These are phyloP conservation scores for Seminavis robusta DNA, from an alignment of 108 stramenopile genomes.

Conservation along the genomic window DNA sequence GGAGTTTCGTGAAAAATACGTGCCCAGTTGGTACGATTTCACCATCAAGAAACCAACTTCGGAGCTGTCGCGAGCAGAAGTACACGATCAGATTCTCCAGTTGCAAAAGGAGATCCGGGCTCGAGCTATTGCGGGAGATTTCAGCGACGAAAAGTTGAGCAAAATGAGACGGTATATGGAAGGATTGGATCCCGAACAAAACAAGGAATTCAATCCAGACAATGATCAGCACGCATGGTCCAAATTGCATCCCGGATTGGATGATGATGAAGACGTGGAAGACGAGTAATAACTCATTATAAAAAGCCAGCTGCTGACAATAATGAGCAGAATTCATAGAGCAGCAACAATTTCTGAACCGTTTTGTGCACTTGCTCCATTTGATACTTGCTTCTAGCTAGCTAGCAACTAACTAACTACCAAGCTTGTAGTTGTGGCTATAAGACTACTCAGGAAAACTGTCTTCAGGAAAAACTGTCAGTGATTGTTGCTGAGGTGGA, in stretches of 20 bases:
- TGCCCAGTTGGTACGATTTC: constrained; percentile 82
- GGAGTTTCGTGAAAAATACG: constrained; percentile 66
- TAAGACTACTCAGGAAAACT: too few relatives aligned
- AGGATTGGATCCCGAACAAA: constrained; percentile 13
- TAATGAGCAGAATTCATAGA: too few relatives aligned
- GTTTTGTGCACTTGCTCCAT: too few relatives aligned
- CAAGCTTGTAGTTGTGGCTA: too few relatives aligned
- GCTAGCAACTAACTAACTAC: too few relatives aligned
- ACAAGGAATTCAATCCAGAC: neutral
- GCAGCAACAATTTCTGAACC: too few relatives aligned
- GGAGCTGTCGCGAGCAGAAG: constrained; percentile 71
- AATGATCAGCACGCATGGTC: constrained; percentile 49
- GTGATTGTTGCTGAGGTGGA: too few relatives aligned
- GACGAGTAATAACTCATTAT: too few relatives aligned
- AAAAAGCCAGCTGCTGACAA: too few relatives aligned
- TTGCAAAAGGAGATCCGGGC: constrained; percentile 50
- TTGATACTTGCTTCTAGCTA: too few relatives aligned
- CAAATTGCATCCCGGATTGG: constrained; percentile 70
- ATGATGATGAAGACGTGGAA: constrained; percentile 63
- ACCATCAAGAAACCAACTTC: constrained; percentile 63
- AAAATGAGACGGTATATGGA: constrained; percentile 45
- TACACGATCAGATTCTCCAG: constrained; percentile 66
- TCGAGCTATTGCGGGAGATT: constrained; percentile 75
- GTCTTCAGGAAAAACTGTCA: too few relatives aligned
- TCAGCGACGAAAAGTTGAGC: constrained; percentile 74